Evolutionary conservation across 192 early-diverging fungal species (phyloP).

Genomic region (Coemansia sp.): DNA sequence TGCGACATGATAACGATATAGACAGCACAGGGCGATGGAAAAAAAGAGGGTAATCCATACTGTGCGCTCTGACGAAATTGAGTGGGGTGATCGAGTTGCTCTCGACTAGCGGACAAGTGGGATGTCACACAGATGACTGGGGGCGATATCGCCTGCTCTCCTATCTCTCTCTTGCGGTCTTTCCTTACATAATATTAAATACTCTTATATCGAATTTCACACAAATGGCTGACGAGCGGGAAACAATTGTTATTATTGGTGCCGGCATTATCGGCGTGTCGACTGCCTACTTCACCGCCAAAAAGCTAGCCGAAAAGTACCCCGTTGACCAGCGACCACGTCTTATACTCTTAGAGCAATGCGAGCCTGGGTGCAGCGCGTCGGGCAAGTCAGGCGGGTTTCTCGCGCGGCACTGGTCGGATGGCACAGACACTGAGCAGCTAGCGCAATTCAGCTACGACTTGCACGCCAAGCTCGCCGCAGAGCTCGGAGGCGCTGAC

Average conservation of each 20-base stretch:
- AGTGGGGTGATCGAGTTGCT: background rate
- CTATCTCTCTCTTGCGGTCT: background rate
- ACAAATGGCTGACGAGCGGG: constrained; percentile 23
- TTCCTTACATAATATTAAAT: background rate
- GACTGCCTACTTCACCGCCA: constrained; percentile 47
- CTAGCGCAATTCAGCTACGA: constrained; percentile 56
- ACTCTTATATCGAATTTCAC: background rate
- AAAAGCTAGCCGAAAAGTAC: constrained; percentile 28
- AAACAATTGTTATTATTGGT: constrained; percentile 50
- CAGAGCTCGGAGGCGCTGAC: constrained; percentile 36
- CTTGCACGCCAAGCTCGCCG: constrained; percentile 48
- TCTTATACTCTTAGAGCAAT: constrained; percentile 49
- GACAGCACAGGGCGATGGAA: no score
- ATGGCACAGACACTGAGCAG: constrained; percentile 54
- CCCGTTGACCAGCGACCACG: constrained; percentile 28
- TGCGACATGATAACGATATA: constrained; percentile 9
- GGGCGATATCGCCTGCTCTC: background rate
- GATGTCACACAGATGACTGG: background rate
- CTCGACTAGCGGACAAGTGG: background rate
- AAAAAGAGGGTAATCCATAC: no score
- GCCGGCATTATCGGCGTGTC: constrained; percentile 52
- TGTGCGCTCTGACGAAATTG: background rate
- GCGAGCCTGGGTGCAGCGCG: constrained; percentile 51
- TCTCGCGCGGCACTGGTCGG: constrained; percentile 55
- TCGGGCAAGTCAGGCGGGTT: constrained; percentile 55